A percentile compares a stretch with the other conserved stretches of the same genome.
These are phyloP conservation scores for Astrothelium macrocarpum DNA, from an alignment of 495 filamentous ascomycete species.

Conservation along the genomic window DNA sequence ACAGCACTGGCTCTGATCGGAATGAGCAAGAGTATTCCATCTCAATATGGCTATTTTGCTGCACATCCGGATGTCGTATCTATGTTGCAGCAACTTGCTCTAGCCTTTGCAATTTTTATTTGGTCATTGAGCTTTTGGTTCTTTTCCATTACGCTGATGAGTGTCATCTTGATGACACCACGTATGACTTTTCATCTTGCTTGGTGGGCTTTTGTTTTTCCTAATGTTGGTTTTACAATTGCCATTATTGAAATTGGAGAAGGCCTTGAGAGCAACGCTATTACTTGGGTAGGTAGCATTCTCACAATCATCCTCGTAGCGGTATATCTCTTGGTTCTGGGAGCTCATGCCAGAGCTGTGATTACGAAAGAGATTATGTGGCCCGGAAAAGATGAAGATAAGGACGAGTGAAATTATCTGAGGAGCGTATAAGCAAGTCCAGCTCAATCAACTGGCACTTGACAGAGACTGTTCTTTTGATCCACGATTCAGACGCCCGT, in stretches of 20 bases:
- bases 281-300: slow-evolving; percentile 28
- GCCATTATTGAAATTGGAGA: slow-evolving; percentile 40
- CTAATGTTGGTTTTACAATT: slow-evolving; percentile 50
- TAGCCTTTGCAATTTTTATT: slow-evolving; percentile 49
- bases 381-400: slow-evolving; percentile 24
- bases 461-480: too few species aligned
- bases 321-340: slow-evolving; percentile 15
- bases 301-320: slow-evolving; percentile 14
- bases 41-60: slow-evolving; percentile 20
- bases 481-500: too few species aligned
- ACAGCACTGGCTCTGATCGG: slow-evolving; percentile 60
- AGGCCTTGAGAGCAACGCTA: slow-evolving; percentile 32
- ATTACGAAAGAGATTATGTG: slow-evolving; percentile 8
- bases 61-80: slow-evolving; percentile 23
- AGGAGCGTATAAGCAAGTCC: background rate
- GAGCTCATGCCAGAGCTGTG: slow-evolving; percentile 13
- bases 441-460: too few species aligned
- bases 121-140: slow-evolving; percentile 68
- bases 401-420: slow-evolving; percentile 8
- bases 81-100: slow-evolving; percentile 40
- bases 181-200: slow-evolving; percentile 45
- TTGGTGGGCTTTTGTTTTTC: slow-evolving; percentile 52
- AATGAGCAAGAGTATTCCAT: slow-evolving; percentile 44
- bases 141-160: slow-evolving; percentile 50
- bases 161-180: slow-evolving; percentile 41